Evolutionary conservation across 2,329 filamentous ascomycete genomes (phyloP).

Genomic region (Meredithiella fracta): DNA sequence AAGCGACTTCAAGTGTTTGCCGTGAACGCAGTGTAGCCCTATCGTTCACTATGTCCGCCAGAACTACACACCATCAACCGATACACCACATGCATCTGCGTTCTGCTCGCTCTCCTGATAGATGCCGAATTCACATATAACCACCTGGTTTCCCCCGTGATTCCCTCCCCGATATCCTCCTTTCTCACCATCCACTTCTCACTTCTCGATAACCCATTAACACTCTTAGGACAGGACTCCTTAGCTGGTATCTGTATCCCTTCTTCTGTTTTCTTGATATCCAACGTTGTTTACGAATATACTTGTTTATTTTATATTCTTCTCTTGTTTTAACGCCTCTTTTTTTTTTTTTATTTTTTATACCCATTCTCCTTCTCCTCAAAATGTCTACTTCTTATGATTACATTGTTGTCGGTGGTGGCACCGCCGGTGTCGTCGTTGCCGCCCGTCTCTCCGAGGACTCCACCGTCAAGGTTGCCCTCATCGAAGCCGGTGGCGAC

Average conservation of each 20-base stretch:
- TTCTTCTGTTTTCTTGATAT: neutral
- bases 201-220: neutral
- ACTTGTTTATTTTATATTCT: neutral
- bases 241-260: neutral
- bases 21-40: too few relatives aligned
- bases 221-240: neutral
- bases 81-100: too few relatives aligned
- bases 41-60: too few relatives aligned
- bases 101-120: neutral
- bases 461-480: slow-evolving; percentile 11
- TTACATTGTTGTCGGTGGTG: slow-evolving; percentile 21
- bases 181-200: neutral
- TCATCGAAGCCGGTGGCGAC: slow-evolving; percentile 14
- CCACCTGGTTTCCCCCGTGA: neutral
- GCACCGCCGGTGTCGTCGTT: slow-evolving; percentile 21
- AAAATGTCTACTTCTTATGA: slow-evolving; percentile 15
- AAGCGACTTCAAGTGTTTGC: too few relatives aligned
- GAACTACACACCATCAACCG: too few relatives aligned
- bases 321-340: neutral
- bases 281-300: too few relatives aligned
- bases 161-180: neutral
- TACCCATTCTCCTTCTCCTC: neutral
- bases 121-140: neutral
- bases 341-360: neutral
- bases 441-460: slow-evolving; percentile 21